These are phyloP conservation scores for Cercis canadensis DNA, from an alignment of 306 rosid species.

Conservation along the genomic window DNA sequence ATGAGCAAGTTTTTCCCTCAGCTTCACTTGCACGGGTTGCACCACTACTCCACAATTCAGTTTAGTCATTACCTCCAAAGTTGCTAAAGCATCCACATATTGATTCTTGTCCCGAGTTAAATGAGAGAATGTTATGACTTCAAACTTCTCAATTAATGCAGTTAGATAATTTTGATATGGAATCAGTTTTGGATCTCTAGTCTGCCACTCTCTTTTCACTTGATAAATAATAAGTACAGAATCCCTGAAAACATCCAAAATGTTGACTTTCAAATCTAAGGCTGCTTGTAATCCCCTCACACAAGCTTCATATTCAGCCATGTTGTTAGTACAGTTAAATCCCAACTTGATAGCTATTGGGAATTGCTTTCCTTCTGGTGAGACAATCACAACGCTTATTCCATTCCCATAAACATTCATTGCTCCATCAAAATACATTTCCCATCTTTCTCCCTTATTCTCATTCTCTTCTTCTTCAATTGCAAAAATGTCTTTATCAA, in stretches of 20 bases:
- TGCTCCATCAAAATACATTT: background rate
- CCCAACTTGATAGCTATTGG: background rate
- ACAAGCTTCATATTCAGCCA: background rate
- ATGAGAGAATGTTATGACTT: background rate
- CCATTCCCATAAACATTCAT: background rate
- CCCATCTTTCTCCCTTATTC: background rate
- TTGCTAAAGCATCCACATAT: background rate
- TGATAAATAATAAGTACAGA: too few relatives aligned
- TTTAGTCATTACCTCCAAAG: background rate
- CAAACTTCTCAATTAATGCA: background rate
- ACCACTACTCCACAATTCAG: background rate
- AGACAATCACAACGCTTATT: background rate
- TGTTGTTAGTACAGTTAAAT: too few relatives aligned
- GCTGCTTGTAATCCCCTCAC: background rate
- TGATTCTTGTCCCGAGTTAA: background rate
- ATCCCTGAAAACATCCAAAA: background rate
- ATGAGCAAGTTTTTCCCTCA: background rate
- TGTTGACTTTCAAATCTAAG: too few relatives aligned
- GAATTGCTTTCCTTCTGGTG: background rate
- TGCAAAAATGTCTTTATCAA: background rate
- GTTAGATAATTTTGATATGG: too few relatives aligned
- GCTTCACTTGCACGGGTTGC: accelerated
- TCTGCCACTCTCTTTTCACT: background rate
- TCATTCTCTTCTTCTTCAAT: background rate
- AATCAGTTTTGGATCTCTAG: too few relatives aligned